Conservation (phyloP, 805 yeast species). For the Metschnikowia proteae region DNA sequence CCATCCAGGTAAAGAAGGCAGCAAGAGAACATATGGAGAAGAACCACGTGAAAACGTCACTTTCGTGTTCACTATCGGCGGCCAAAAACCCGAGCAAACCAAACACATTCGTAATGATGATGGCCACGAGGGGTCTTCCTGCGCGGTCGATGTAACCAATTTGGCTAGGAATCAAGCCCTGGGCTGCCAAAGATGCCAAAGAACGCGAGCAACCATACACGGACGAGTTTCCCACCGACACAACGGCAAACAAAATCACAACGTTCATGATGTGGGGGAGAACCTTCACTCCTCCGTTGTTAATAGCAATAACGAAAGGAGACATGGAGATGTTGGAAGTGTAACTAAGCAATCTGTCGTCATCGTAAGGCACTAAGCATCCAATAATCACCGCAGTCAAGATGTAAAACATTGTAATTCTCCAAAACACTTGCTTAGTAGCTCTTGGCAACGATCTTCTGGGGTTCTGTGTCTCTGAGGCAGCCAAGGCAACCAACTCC, state of each 20-base stretch:
- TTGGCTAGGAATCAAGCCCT: slow-evolving; percentile 58
- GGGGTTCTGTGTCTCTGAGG: slow-evolving; percentile 55
- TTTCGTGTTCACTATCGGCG: slow-evolving; percentile 26
- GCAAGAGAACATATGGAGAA: slow-evolving; percentile 40
- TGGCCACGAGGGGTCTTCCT: slow-evolving; percentile 65
- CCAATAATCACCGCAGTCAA: slow-evolving; percentile 47
- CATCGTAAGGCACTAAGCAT: slow-evolving; percentile 49
- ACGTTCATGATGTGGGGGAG: slow-evolving; percentile 28
- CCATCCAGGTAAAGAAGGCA: slow-evolving; percentile 40
- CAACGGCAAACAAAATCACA: slow-evolving; percentile 25
- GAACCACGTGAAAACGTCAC: slow-evolving; percentile 37
- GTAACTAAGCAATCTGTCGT: slow-evolving; percentile 23
- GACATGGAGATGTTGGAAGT: slow-evolving; percentile 19
- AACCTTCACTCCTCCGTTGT: slow-evolving; percentile 25
- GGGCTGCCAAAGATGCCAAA: slow-evolving; percentile 57
- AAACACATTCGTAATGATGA: slow-evolving; percentile 43
- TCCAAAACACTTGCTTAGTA: slow-evolving; percentile 52
- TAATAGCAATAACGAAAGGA: slow-evolving; percentile 29
- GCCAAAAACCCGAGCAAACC: slow-evolving; percentile 41
- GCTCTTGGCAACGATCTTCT: slow-evolving; percentile 55
- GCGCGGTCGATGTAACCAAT: slow-evolving; percentile 59
- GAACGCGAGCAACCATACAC: slow-evolving; percentile 49
- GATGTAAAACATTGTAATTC: slow-evolving; percentile 49
- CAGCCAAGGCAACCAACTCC: slow-evolving; percentile 56
- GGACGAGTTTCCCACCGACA: slow-evolving; percentile 30